Evolutionary conservation across 2,329 filamentous ascomycete genomes (phyloP), one percentile per base, ranked within the genome.

Genomic region (Calonectria leucothoes): DNA sequence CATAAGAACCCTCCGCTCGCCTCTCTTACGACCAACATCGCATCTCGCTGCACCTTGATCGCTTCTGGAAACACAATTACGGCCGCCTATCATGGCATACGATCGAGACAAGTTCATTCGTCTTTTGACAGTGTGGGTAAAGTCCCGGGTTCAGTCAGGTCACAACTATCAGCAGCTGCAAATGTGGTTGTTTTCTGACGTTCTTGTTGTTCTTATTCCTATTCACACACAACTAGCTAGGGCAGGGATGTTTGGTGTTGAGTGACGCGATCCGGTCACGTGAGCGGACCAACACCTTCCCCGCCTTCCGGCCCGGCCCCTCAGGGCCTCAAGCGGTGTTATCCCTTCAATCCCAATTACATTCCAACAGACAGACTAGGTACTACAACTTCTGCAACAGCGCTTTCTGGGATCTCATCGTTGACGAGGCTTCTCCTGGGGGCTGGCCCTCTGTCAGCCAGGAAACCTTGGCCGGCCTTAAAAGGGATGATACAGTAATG

Each of bases 361-460:
- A n/a, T n/a, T n/a, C n/a, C n/a, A n/a, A n/a, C n/a, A n/a, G n/a
- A n/a, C n/a, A n/a, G n/a, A n/a, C n/a, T n/a, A n/a, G 74, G 68
- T 75, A 75, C 63, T 76, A 73, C 71, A 66, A 76, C 27, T 77
- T 77, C 49, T 75, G 72, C 29, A 57, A 64, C 49, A 74, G 74
- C 48, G 37, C 64, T 25, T 78, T 74, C 69, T 76, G 75, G 74
- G 37, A 71, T 14, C 29, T 42, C 25, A 27, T 49, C 31, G 31
- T 70, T 39, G 31, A 66, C 14, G 59, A 66, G 11, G 59, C 71
- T 67, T 39, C 59, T 67, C n/a, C 57, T 7, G 51, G 65, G 63
- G 74, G 76, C 49, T 78, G 76, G 74, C 52, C 73, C 3, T 59
- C 27, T 1, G 74, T 76, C 71, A 74, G 33, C 63, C 57, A 63